These are phyloP conservation scores for Kazachstania bromeliacearum DNA, from an alignment of 805 yeast species.

Conservation along the genomic window DNA sequence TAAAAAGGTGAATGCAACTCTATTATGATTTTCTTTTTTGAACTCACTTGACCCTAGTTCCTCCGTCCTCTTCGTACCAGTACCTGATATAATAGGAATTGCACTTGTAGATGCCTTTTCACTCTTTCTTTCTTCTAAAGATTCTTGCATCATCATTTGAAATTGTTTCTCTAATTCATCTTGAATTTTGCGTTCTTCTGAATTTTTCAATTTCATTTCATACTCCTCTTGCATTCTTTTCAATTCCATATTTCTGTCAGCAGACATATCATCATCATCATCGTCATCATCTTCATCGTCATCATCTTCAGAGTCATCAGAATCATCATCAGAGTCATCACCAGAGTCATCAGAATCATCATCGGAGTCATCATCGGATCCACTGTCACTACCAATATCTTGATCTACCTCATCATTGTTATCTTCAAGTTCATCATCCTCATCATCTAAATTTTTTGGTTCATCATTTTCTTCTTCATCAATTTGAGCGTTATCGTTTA, in stretches of 20 bases:
- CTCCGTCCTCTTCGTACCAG: background rate
- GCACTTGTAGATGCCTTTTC: constrained; percentile 20
- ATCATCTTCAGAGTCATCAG: constrained; percentile 18
- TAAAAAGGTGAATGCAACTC: constrained; percentile 43
- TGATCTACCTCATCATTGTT: constrained; percentile 27
- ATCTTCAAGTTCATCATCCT: constrained; percentile 7
- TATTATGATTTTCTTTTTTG: constrained; percentile 6
- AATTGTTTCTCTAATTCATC: constrained; percentile 51
- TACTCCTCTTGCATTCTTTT: constrained; percentile 31
- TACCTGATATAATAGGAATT: constrained; percentile 16
- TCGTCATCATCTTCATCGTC: constrained; percentile 19
- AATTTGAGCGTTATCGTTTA: background rate
- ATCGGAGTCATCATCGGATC: constrained; percentile 13
- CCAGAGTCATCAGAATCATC: constrained; percentile 4
- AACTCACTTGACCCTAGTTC: constrained; percentile 1
- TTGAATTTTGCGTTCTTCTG: constrained; percentile 38
- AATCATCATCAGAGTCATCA: constrained; percentile 16
- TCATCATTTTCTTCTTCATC: constrained; percentile 7
- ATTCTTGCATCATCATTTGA: constrained; percentile 41
- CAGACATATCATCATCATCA: constrained; percentile 17
- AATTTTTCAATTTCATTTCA: constrained; percentile 30
- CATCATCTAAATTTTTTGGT: constrained; percentile 2
- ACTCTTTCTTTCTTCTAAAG: constrained; percentile 35
- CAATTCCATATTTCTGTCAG: constrained; percentile 27
- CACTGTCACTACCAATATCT: constrained; percentile 15